Base-by-base conservation (phyloP, 371 early-diverging fungal genomes). In the Zychaea mexicana region DNA sequence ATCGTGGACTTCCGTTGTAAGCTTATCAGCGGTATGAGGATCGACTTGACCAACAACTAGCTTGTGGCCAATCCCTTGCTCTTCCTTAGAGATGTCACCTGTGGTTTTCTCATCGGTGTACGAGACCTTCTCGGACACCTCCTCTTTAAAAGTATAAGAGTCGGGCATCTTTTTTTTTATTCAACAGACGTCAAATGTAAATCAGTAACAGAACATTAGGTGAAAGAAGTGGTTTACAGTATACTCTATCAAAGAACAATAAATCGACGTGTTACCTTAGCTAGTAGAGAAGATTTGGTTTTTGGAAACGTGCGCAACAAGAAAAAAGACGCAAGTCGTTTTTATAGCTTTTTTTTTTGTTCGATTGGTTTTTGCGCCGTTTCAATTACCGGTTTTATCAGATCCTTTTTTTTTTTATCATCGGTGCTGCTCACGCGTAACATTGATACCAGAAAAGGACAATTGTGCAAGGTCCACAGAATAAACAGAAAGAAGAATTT, bases 1-100 rank as follows among this genome's bases (percentile, higher is more conserved):
- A 19, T 58, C 59, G 38, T 58, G 59, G 2, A 58, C 38, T 28
- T 58, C 59, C 22, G 45, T 39, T 0, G 53, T 53, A 28, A 42
- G 15, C 42, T 12, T 15, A 15, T 42, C 42, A 12, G 17, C 42
- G 3, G 42, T 22, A 6, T 49, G 49, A 49, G 22, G 5, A 24
- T 49, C 49, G 49, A 49, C 5, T 49, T 49, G 19, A 24, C 49
- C 49, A 7, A 49, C 49, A 49, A 49, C 49, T 5, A 49, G 22
- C 8, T 19, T 24, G 22, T 49, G 49, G 24, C 24, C 49, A 22
- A 19, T 24, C 12, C 5, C 5, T 22, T 49, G 4, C 13, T 49
- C 49, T 24, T 49, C 26, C 7, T 17, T 19, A 10, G 49, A 10
- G n/a, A 42, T 12, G n/a, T 42, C 42, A 15, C 15, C 17, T 42